A percentile compares a stretch with the other conserved stretches of the same genome.
phyloP scores from a whole-genome alignment of 2,329 filamentous ascomycete species.

The Diaporthe vaccinii region DNA sequence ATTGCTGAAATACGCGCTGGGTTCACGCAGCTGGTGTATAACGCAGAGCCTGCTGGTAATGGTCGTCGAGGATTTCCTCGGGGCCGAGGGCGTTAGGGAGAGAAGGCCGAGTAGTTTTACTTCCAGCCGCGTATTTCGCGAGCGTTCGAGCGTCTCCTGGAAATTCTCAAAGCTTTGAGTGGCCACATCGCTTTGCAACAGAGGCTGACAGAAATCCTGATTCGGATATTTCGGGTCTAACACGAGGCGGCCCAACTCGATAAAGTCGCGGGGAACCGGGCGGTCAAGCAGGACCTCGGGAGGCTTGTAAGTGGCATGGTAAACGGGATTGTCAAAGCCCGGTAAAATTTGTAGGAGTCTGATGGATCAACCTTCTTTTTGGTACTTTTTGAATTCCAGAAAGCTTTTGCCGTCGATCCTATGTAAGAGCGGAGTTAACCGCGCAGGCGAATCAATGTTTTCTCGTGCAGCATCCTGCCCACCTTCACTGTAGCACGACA shows the following conservation, averaged over 20 bases:
- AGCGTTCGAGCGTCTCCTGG: not conserved
- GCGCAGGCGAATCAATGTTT: no score
- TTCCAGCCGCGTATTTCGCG: not conserved
- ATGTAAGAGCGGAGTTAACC: no score
- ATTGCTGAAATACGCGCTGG: not conserved
- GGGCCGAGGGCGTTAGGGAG: not conserved
- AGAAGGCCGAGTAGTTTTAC: not conserved
- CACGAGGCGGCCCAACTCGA: not conserved
- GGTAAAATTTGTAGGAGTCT: not conserved
- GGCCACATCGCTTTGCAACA: not conserved
- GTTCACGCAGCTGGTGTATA: not conserved
- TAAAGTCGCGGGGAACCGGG: not conserved
- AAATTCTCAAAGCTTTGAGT: not conserved
- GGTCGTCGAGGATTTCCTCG: not conserved
- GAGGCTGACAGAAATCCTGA: not conserved
- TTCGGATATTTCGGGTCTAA: not conserved
- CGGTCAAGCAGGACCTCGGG: no score
- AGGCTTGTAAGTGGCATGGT: not conserved
- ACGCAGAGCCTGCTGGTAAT: not conserved
- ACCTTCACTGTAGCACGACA: no score
- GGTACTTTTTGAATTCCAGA: no score
- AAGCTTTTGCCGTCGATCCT: no score
- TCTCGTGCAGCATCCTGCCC: no score
- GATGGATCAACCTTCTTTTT: not conserved
- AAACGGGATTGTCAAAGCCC: not conserved